Evolutionary conservation across 305 asterid species (phyloP), one percentile per base, ranked within the genome.

Genomic region (Fraxinus sp.): DNA sequence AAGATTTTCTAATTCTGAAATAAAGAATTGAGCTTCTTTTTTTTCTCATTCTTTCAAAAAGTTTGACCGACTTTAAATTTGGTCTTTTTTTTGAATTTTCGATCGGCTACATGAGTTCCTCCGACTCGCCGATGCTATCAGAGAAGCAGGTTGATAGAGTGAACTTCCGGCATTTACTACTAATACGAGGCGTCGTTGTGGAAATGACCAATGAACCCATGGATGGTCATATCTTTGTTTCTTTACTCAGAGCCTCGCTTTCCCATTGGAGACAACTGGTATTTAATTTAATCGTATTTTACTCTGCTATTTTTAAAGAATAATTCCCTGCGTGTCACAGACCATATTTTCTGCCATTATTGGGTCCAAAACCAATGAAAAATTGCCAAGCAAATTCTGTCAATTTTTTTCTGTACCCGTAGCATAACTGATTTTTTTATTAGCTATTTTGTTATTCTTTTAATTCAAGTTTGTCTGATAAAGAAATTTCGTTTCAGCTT

Each of bases 211-310:
- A 37, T 43, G 94, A 90, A 86, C 93, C 91, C 85, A 66, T 96
- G 79, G 97, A 93, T 72, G 84, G 94, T 59, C 79, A 79, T 43
- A 81, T 84, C 73, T 96, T 94, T 86, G 87, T 32, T 80, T 88
- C 97, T 57, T 84, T 91, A 80, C 97, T 96, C 57, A 85, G 85
- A 84, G 93, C 98, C 41, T 96, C 99, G 32, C 87, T 96, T 83
- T 85, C 94, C 64, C 94, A 91, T 52, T 96, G 99, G 99, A 89
- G 90, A 35, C 87, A 73, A 52, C 90, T 87, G 97, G 99, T 92
- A 52, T 24, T 24, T 33, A 62, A 24, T 22, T 20, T 7, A 62
- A 62, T 20, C 28, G 28, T 18, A 9, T 7, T 59, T 18, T 59
- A 18, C 66, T n/a, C 9, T 43, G 55, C 66, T 55, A 4, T 18